Base-by-base conservation (phyloP, 225 moss, liverwort and hornwort genomes). In the Lunularia cruciata region DNA sequence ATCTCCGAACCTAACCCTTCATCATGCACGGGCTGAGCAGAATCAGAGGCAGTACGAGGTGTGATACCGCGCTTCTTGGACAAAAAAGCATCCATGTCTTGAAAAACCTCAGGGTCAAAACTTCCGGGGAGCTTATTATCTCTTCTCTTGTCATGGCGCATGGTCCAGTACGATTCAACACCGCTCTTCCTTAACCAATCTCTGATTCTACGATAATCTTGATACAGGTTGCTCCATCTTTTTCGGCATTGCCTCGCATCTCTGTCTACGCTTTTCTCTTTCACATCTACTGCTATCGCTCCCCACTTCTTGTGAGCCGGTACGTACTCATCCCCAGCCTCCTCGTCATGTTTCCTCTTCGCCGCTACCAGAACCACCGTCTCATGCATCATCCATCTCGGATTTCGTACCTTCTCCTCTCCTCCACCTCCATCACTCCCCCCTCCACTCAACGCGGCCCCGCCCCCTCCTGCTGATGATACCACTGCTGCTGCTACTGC, bases 271-370 rank as follows among this genome's bases (percentile, higher is more conserved):
- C 72, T 60, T 34, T 77, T 66, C 49, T 77, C 77, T 60, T 77
- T 77, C n/a, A 77, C 77, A 35, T 72, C 77, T 0, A 72, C 66
- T 2, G 77, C 77, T 58, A 77, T 77, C 12, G 71, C 66, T 20
- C 72, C 77, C 77, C 77, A 77, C 56, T 77, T 77, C 63, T 77
- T 77, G 51, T 77, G 77, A 55, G 77, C 77, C 8, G 77, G 77
- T 1, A 77, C 72, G 38, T 65, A 72, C 59, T 77, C 77, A 38
- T 77, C 77, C 22, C 77, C 72, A 14, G 59, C 66, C 59, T 77
- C 77, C 52, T 77, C 77, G 36, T 77, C 71, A 26, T 77, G 77
- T 42, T 77, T 77, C 60, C 72, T 48, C 57, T 77, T 77, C 4
- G 72, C 77, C 3, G 77, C 66, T 40, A 77, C 77, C 72, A 77